Conservation (phyloP, 805 yeast genomes). For the Cyberlindnera meyerae region DNA sequence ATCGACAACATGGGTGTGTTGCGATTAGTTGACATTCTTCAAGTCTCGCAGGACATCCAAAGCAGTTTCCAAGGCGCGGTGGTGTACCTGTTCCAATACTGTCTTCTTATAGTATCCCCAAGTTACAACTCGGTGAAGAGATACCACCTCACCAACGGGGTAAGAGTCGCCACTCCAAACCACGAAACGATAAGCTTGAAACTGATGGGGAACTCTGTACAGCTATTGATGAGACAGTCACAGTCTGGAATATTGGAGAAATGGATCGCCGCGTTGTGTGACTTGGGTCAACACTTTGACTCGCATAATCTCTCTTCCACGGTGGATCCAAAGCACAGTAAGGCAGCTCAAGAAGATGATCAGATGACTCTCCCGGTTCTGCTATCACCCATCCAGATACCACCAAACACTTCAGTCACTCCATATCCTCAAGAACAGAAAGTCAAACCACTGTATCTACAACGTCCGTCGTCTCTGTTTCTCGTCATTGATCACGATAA, state of each 20-base stretch:
- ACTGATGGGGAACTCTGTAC: conserved; percentile 11
- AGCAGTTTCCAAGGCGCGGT: conserved; percentile 24
- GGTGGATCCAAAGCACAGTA: too few species aligned
- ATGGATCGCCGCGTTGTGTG: conserved; percentile 38
- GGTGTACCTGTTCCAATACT: conserved; percentile 31
- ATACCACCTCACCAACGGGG: conserved; percentile 4
- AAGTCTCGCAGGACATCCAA: conserved; percentile 27
- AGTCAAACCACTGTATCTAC: conserved; percentile 5
- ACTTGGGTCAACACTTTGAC: conserved; percentile 28
- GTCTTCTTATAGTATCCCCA: conserved; percentile 12
- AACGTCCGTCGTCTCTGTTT: conserved; percentile 13
- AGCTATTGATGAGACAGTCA: conserved; percentile 23
- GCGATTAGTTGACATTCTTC: conserved; percentile 32
- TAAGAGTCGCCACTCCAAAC: conserved; percentile 20
- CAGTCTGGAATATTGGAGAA: conserved; percentile 32
- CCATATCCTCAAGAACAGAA: too few species aligned
- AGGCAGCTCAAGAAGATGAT: not conserved
- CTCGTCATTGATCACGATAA: conserved; percentile 18
- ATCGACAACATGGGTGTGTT: conserved; percentile 32
- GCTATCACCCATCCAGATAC: conserved; percentile 19
- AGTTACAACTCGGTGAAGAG: conserved; percentile 8
- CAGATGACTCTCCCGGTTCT: conserved; percentile 20
- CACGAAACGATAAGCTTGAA: conserved; percentile 17
- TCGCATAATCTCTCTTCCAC: conserved; percentile 29
- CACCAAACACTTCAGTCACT: too few species aligned